These are phyloP conservation scores for Acanthamoeba triangularis DNA, from an alignment of 208 protist species.

Conservation along the genomic window DNA sequence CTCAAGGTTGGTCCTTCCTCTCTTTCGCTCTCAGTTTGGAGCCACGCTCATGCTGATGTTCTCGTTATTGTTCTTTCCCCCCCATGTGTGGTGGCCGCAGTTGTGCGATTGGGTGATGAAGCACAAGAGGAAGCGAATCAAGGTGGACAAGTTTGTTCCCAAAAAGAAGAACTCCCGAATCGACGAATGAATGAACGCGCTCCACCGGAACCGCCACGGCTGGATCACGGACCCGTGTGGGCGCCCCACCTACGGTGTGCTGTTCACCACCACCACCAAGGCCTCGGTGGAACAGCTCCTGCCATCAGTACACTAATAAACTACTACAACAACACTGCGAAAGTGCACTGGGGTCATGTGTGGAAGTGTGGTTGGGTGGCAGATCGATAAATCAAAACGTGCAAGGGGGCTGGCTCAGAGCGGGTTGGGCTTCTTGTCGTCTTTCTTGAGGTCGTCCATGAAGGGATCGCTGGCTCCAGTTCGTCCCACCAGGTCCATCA, in stretches of 20 bases:
- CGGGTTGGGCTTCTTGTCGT: slow-evolving; percentile 12
- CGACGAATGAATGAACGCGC: neutral
- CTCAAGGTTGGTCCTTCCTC: neutral
- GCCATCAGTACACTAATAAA: too few relatives aligned
- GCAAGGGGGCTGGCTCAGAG: neutral
- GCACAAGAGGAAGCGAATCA: slow-evolving; percentile 29
- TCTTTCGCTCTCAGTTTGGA: neutral
- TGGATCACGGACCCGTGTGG: neutral
- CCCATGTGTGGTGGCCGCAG: neutral
- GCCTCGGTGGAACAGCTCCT: too few relatives aligned
- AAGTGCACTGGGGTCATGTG: too few relatives aligned
- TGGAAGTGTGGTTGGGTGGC: too few relatives aligned
- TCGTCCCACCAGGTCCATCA: slow-evolving; percentile 71
- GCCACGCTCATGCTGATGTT: neutral
- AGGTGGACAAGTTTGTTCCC: neutral
- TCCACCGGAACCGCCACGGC: neutral
- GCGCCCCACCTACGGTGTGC: too few relatives aligned
- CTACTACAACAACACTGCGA: too few relatives aligned
- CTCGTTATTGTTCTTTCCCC: neutral
- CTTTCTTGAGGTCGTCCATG: slow-evolving; percentile 70
- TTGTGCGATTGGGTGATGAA: slow-evolving; percentile 8
- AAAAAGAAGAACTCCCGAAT: neutral
- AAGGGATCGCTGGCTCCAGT: slow-evolving; percentile 71
- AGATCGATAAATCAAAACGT: too few relatives aligned
- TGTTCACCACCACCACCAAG: too few relatives aligned